phyloP scores from a whole-genome alignment of 495 filamentous ascomycete genomes.

The Alectoria sarmentosa region DNA sequence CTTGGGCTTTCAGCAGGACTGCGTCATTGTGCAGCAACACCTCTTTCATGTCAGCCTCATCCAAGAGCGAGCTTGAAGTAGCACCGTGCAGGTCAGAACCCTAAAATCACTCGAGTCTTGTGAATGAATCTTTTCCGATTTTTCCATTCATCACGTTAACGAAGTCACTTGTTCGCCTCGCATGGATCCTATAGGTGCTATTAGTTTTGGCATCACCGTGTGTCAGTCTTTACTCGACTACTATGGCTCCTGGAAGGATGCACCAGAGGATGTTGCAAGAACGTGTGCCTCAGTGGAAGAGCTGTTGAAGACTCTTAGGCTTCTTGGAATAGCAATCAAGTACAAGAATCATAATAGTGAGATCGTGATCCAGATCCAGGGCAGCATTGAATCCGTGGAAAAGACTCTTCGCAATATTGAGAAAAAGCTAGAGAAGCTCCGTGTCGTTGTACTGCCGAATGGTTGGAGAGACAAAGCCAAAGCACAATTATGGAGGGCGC shows the following conservation, averaged over 20 bases:
- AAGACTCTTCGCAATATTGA: neutral
- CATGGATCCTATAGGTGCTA: neutral
- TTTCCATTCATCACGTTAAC: neutral
- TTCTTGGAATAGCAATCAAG: neutral
- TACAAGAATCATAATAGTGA: neutral
- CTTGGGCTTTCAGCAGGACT: too few relatives aligned
- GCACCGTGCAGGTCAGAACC: too few relatives aligned
- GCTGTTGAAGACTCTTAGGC: neutral
- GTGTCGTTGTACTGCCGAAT: neutral
- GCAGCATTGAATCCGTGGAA: neutral
- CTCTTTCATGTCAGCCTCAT: too few relatives aligned
- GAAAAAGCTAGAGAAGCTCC: neutral
- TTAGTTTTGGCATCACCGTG: neutral
- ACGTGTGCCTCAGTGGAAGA: neutral
- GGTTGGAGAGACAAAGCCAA: neutral
- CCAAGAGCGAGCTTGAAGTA: too few relatives aligned
- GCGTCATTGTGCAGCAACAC: too few relatives aligned
- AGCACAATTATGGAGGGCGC: slow-evolving; percentile 1
- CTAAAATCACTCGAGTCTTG: too few relatives aligned
- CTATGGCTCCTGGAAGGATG: neutral
- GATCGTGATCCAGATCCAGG: neutral
- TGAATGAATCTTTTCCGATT: too few relatives aligned
- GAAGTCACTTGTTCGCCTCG: neutral
- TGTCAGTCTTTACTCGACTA: neutral
- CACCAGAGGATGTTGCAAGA: neutral